Evolutionary conservation across 1,139 yeast species (phyloP).

Genomic region (Blastobotrys malaysiensis): DNA sequence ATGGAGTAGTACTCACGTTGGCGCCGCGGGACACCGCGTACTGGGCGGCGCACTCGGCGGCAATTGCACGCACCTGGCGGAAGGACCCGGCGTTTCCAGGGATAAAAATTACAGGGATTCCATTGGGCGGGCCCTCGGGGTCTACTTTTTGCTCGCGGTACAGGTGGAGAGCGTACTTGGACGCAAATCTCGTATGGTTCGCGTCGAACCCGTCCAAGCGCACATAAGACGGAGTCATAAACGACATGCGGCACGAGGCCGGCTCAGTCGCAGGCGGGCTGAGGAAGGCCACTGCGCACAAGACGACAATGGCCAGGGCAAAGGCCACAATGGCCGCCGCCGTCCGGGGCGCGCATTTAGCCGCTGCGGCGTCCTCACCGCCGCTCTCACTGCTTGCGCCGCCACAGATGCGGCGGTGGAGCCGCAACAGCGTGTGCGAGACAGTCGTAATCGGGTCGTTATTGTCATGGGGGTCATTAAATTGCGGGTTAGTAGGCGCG

Average conservation of each 20-base stretch:
- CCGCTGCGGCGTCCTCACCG: neutral
- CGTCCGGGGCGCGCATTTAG: neutral
- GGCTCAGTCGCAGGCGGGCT: neutral
- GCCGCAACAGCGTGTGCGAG: neutral
- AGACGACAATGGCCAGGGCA: constrained; percentile 11
- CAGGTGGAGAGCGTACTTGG: constrained; percentile 68
- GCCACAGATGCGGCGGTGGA: neutral
- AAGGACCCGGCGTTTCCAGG: constrained; percentile 98
- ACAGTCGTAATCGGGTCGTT: neutral
- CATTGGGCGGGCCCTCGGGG: constrained; percentile 41
- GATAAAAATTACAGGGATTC: constrained; percentile 83
- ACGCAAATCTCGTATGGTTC: constrained; percentile 59
- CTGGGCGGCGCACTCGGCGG: constrained; percentile 57
- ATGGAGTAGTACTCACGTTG: neutral
- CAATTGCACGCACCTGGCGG: constrained; percentile 84
- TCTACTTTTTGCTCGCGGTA: constrained; percentile 42
- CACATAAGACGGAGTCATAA: constrained; percentile 60
- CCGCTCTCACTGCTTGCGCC: too few relatives aligned
- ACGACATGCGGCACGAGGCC: constrained; percentile 24
- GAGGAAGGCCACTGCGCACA: constrained; percentile 14
- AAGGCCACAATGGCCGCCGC: neutral
- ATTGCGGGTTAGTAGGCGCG: neutral
- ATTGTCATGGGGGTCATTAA: neutral
- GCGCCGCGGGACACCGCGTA: constrained; percentile 37
- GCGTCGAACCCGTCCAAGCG: constrained; percentile 62